Base-by-base conservation (phyloP, 768 basidiomycete genomes). In the Agaricus blazei region DNA sequence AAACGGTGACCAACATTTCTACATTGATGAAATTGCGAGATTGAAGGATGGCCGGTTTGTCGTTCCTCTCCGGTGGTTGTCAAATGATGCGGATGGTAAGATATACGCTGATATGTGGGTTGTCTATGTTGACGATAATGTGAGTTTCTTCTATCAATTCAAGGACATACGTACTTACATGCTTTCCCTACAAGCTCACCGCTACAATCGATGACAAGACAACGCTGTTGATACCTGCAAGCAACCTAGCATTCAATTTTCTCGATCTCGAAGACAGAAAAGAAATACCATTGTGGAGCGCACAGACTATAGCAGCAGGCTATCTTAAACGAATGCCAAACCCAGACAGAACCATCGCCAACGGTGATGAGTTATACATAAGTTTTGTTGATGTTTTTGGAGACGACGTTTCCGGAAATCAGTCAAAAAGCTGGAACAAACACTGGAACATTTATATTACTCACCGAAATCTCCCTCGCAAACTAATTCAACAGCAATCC, bases 341-440 rank as follows among this genome's bases (percentile, higher is more conserved):
- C 52, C 68, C 69, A 1, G 62, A 67, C 34, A 65, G 63, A 14
- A 59, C 43, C 0, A 53, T 72, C 11, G 72, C 70, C 26, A 52
- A 64, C 9, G 69, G 68, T 0, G 60, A 68, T 38, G 65, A 67
- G 3, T 37, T 74, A 0, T 72, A 71, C 45, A 64, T 60, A 7
- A 68, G 64, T 29, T 67, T 66, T 23, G 61, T 72, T 46, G 66
- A 70, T 46, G 46, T 71, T 1, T 74, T 70, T 56, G 63, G 67
- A 1, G 75, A 79, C 51, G 73, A 79, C 60, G 71, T 76, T 0
- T 79, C 74, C 0, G 75, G 75, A 8, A 77, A 78, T 54, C 58
- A 64, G 9, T 72, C 69, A 3, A 78, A 78, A 58, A 70, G 69
- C 38, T 78, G 70, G 68, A 78, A 77, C 58, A 75, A 76, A 48